phyloP scores from a whole-genome alignment of 352 stramenopile species.

The Peronospora farinosa region DNA sequence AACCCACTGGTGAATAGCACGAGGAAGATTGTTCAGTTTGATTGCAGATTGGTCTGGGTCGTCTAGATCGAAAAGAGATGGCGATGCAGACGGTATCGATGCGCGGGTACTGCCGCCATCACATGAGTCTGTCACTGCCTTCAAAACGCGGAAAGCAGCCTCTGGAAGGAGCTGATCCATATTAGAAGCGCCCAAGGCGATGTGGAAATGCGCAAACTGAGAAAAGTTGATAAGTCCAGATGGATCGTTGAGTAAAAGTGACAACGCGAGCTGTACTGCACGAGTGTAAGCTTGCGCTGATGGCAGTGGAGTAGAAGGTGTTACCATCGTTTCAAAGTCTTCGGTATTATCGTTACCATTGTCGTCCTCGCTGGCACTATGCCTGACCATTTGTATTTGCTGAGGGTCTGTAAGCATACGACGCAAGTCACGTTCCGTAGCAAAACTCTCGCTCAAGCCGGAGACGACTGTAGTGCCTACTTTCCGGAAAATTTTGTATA shows the following conservation, averaged over 20 bases:
- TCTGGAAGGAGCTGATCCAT: slow-evolving; percentile 72
- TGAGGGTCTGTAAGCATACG: slow-evolving; percentile 48
- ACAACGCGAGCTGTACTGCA: slow-evolving; percentile 51
- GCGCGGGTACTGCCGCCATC: slow-evolving; percentile 9
- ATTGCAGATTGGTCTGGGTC: slow-evolving; percentile 35
- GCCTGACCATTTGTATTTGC: slow-evolving; percentile 27
- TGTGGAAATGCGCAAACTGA: slow-evolving; percentile 86
- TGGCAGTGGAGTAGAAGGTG: slow-evolving; percentile 15
- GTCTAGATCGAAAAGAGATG: slow-evolving; percentile 10
- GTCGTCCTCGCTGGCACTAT: slow-evolving; percentile 26
- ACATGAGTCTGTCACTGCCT: slow-evolving; percentile 34
- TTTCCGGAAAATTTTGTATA: slow-evolving; percentile 72
- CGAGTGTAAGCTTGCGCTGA: slow-evolving; percentile 36
- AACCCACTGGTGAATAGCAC: slow-evolving; percentile 40
- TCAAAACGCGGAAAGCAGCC: slow-evolving; percentile 68
- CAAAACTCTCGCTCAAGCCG: slow-evolving; percentile 45
- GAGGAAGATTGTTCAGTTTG: slow-evolving; percentile 42
- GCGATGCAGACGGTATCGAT: not conserved
- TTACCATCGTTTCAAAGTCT: not conserved
- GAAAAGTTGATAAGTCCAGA: slow-evolving; percentile 82
- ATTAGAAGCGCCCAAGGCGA: slow-evolving; percentile 58
- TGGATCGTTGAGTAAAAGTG: slow-evolving; percentile 64
- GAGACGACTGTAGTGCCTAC: slow-evolving; percentile 39
- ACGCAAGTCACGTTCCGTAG: slow-evolving; percentile 47
- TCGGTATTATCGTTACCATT: slow-evolving; percentile 7